Evolutionary conservation across 2,329 filamentous ascomycete genomes (phyloP), one percentile per base, ranked within the genome.

Genomic region (Claviceps sp.): DNA sequence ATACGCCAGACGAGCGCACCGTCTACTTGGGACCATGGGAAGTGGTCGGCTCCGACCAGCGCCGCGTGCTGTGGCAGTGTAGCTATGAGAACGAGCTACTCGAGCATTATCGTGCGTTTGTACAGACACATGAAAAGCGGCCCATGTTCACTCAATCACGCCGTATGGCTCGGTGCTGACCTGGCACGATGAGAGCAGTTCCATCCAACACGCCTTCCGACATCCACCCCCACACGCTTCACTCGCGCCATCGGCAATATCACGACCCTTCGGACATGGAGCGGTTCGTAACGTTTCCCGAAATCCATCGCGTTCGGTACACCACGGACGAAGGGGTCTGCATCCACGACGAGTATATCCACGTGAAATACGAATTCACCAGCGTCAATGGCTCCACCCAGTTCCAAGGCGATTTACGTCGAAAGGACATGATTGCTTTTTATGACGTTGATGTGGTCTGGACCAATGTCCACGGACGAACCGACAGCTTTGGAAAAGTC

Each of bases 1-100:
- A 72, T 48, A 75, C 73, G 6, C 59, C 68, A 38, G 67, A 72
- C 58, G 73, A 77, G 58, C 68, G 67, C 47, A 74, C 73, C 13
- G 65, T 77, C 46, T 76, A 76, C 55, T 67, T 77, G 7, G 74
- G 74, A n/a, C 74, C 74, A 4, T 77, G 73, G 74, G 72, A 76
- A 58, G 67, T 76, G 38, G 64, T 74, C 41, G 70, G 70, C 43
- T 67, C 68, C 41, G 71, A 73, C 54, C 68, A 70, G 37, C 72
- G 73, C 48, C 72, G 73, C 42, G 65, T 77, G n/a, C 61, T 73
- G 41, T 77, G 74, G 74, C 73, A 74, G 57, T 74, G 74, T 55
- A 75, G 72, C 57, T 77, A 77, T 58, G 69, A 72, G 57, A 70
- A 71, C 60, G 74, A 77, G 62, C 64, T 71, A 26, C 66, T 77